These are phyloP conservation scores for Garcia nutans DNA, from an alignment of 345 rosid genomes.

Conservation along the genomic window DNA sequence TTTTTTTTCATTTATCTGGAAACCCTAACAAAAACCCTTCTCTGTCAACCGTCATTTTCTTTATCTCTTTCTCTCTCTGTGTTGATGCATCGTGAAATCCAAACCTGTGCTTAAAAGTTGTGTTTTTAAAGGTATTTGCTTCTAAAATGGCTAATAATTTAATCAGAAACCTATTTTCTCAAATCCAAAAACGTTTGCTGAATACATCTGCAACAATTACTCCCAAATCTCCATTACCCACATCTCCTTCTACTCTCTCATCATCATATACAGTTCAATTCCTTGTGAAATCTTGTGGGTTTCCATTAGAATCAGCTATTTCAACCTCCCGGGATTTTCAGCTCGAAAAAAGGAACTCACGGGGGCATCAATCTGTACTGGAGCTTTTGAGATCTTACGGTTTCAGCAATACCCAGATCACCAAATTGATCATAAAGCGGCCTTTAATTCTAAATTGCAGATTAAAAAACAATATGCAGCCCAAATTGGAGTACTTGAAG, in stretches of 20 bases:
- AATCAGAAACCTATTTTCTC: neutral
- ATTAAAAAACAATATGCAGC: slow-evolving; percentile 9
- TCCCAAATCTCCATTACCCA: neutral
- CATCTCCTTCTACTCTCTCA: neutral
- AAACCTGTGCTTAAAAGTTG: neutral
- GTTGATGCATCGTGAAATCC: neutral
- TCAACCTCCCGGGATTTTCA: slow-evolving; percentile 17
- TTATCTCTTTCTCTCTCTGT: neutral
- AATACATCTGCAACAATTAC: neutral
- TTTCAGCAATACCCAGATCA: slow-evolving; percentile 18
- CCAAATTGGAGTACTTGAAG: slow-evolving; percentile 22
- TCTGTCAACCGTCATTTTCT: neutral
- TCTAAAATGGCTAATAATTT: neutral
- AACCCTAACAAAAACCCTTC: neutral
- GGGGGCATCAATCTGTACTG: slow-evolving; percentile 9
- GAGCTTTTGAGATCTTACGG: slow-evolving; percentile 17
- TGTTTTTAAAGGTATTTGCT: neutral
- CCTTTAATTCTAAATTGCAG: slow-evolving; percentile 10
- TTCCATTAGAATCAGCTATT: slow-evolving; percentile 25
- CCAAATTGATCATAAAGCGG: slow-evolving; percentile 16
- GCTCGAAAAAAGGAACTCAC: slow-evolving; percentile 1
- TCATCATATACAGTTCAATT: slow-evolving; percentile 11
- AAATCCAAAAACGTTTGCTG: neutral
- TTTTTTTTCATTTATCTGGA: too few species aligned
- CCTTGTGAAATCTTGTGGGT: slow-evolving; percentile 26